Conservation (phyloP, 257 asterid genomes). For the Primulina tabacum region DNA sequence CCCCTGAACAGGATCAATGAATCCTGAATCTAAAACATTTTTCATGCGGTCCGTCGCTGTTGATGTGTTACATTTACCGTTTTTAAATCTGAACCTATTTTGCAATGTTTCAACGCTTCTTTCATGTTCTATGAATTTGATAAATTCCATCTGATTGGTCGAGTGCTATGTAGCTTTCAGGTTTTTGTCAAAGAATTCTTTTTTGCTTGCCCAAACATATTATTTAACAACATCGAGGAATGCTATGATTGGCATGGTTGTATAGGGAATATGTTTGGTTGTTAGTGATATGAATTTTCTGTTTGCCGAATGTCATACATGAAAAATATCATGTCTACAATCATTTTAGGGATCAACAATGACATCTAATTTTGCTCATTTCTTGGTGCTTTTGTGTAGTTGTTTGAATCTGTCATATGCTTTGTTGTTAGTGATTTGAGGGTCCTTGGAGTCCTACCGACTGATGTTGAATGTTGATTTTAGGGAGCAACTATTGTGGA, state of each 20-base stretch:
- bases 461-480: constrained; percentile 22
- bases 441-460: neutral
- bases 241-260: neutral
- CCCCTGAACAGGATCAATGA: no score
- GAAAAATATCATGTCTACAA: neutral
- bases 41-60: neutral
- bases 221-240: no score
- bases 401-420: neutral
- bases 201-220: no score
- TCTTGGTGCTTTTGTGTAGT: neutral
- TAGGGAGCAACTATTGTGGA: constrained; percentile 89
- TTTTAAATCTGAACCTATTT: neutral
- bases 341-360: neutral
- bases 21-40: no score
- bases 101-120: no score
- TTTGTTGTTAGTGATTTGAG: constrained; percentile 10
- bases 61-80: neutral
- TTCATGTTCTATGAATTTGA: no score
- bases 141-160: no score
- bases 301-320: neutral
- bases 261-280: neutral
- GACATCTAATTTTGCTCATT: neutral
- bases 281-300: neutral
- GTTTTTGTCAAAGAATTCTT: no score
- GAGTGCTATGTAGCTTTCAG: no score